Percentiles rank a stretch among this genome's conserved stretches.
These are phyloP conservation scores for Jaapia argillacea DNA, from an alignment of 768 basidiomycete species.

Conservation along the genomic window DNA sequence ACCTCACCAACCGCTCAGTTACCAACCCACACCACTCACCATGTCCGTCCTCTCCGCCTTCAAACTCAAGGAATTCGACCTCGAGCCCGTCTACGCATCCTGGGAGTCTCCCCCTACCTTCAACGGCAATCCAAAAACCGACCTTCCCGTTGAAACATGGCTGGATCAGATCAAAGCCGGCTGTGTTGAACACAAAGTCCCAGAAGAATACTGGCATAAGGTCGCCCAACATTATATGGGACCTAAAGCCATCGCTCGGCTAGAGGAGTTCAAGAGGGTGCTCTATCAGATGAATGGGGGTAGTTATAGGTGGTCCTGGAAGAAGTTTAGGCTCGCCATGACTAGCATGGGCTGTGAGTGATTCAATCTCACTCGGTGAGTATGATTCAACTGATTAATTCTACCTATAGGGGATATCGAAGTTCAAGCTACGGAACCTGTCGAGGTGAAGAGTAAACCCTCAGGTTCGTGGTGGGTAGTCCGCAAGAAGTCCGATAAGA, in stretches of 20 bases:
- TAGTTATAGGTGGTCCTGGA: slow-evolving; percentile 77
- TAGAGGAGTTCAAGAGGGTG: slow-evolving; percentile 64
- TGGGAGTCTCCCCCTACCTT: slow-evolving; percentile 65
- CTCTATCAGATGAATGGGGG: slow-evolving; percentile 68
- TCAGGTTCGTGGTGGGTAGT: slow-evolving; percentile 44
- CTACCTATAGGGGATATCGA: slow-evolving; percentile 56
- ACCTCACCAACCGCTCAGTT: no score
- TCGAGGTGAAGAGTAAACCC: slow-evolving; percentile 45
- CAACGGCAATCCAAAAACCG: slow-evolving; percentile 58
- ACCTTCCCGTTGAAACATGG: slow-evolving; percentile 64
- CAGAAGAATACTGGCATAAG: slow-evolving; percentile 77
- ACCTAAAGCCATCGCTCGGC: slow-evolving; percentile 53
- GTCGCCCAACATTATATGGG: slow-evolving; percentile 73
- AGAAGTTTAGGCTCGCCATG: slow-evolving; percentile 72
- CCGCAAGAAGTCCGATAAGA: slow-evolving; percentile 17
- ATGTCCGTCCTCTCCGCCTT: slow-evolving; percentile 51
- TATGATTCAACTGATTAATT: neutral
- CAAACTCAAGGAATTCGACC: slow-evolving; percentile 71
- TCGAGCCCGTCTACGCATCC: slow-evolving; percentile 52
- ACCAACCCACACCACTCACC: no score
- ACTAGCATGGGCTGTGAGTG: slow-evolving; percentile 72
- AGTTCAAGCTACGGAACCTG: slow-evolving; percentile 42
- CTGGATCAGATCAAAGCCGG: slow-evolving; percentile 60
- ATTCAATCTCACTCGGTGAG: neutral
- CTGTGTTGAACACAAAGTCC: slow-evolving; percentile 60